Percentiles rank a stretch among this genome's conserved stretches.
These are phyloP conservation scores for Salvia rosmarinus DNA, from an alignment of 257 asterid genomes.

Conservation along the genomic window DNA sequence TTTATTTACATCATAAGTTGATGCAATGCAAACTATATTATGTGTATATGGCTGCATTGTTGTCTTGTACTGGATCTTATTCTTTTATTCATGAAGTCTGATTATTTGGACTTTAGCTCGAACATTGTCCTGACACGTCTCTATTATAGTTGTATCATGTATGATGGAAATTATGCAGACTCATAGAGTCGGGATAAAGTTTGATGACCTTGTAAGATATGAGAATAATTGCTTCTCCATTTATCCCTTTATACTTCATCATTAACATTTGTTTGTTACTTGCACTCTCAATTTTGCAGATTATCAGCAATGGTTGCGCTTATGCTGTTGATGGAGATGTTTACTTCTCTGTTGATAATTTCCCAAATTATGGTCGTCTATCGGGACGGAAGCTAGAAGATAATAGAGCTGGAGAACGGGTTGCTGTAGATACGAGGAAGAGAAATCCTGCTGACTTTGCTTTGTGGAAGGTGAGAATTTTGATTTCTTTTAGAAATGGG, in stretches of 20 bases:
- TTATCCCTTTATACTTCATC: conserved; percentile 3
- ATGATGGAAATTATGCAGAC: conserved; percentile 23
- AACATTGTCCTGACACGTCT: background rate
- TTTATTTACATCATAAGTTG: background rate
- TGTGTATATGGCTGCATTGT: background rate
- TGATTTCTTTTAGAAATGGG: background rate
- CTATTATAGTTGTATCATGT: background rate
- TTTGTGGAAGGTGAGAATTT: conserved; percentile 72
- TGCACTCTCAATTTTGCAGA: conserved; percentile 42
- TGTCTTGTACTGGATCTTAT: background rate
- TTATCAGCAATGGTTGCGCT: conserved; percentile 66
- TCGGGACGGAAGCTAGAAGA: conserved; percentile 77
- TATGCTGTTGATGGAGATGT: conserved; percentile 75
- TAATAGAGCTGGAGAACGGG: conserved; percentile 70
- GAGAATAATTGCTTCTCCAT: background rate
- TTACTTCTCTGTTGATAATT: conserved; percentile 70
- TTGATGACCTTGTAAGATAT: background rate
- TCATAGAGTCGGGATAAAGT: background rate
- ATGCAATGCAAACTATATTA: background rate
- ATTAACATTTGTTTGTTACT: conserved; percentile 2
- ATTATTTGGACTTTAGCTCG: conserved; percentile 27
- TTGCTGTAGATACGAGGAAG: conserved; percentile 78
- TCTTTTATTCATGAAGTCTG: background rate
- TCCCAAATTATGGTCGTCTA: conserved; percentile 69
- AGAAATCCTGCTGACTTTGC: conserved; percentile 87